Percentiles rank a stretch among this genome's conserved stretches.
phyloP scores from a whole-genome alignment of 2,329 filamentous ascomycete genomes.

The Aspergillus melleus region DNA sequence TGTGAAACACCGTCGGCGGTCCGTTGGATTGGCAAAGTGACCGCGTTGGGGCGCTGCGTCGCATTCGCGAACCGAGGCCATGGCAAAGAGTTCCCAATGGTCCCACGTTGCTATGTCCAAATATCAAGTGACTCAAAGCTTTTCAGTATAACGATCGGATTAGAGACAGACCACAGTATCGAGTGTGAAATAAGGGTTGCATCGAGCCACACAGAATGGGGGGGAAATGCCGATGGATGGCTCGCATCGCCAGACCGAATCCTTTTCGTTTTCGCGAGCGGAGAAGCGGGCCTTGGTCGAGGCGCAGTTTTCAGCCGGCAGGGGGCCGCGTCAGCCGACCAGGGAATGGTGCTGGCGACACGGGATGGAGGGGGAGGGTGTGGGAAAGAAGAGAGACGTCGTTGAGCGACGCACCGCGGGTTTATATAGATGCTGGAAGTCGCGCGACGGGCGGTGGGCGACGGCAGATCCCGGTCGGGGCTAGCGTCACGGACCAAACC shows the following conservation, averaged over 20 bases:
- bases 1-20: neutral
- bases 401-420: slow-evolving; percentile 1
- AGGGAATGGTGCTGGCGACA: neutral
- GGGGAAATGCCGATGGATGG: too few relatives aligned
- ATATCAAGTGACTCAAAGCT: too few relatives aligned
- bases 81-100: neutral
- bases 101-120: too few relatives aligned
- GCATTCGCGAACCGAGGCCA: neutral
- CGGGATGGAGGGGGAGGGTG: neutral
- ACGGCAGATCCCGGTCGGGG: slow-evolving; percentile 1
- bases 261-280: neutral
- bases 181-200: too few relatives aligned
- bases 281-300: neutral
- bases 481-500: neutral
- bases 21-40: neutral
- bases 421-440: neutral
- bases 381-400: neutral
- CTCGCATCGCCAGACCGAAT: neutral
- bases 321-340: slow-evolving; percentile 3
- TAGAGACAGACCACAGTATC: too few relatives aligned
- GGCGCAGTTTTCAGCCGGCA: slow-evolving; percentile 1
- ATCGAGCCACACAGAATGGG: too few relatives aligned
- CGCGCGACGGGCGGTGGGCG: neutral
- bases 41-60: neutral
- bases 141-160: too few relatives aligned